Base-by-base conservation (phyloP, 73 alveolate genomes). In the Symbiodinium natans region DNA sequence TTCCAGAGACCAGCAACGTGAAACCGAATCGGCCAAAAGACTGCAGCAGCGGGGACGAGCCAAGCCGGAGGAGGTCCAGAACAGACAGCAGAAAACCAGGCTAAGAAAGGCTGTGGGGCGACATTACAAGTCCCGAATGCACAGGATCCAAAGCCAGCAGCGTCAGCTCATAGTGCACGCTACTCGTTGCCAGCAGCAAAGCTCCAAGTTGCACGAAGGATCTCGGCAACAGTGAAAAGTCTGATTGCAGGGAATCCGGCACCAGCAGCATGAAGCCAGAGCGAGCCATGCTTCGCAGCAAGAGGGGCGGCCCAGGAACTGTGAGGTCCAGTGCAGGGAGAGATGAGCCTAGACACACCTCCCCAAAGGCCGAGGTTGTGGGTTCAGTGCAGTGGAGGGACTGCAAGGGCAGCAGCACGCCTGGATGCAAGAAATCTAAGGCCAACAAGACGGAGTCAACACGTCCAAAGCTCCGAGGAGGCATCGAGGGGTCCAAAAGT, bases 1-100 rank as follows among this genome's bases (percentile, higher is more conserved):
- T 90, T 56, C 97, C 97, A 5, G 52, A 87, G 41, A 87, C 85
- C 8, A 41, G n/a, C 85, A 39, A 3, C 36, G 94, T 27, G 42
- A 38, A 36, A 27, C 68, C 94, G 39, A 59, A 29, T 27, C 94
- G 40, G 63, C 39, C 9, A 13, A 38, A 19, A 23, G 9, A 19
- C 31, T 21, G 41, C 33, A 59, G 54, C 71, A 29, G 38, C 59
- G 41, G 8, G 48, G 31, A 31, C 71, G 85, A 56, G 0, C 41
- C 94, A 36, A 38, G 68, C 9, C 41, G 15, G 31, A 48, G 63
- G 33, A 48, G 31, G 31, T 54, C 68, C 43, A 41, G 42, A 29
- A 59, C 41, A 11, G 34, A 33, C 41, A 87, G 27, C 33, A 59
- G n/a, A 21, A 59, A 68, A 71, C 52, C 95, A 11, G 13, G 87